phyloP scores from a whole-genome alignment of 805 yeast genomes.

The Wickerhamomyces chaumierensis region DNA sequence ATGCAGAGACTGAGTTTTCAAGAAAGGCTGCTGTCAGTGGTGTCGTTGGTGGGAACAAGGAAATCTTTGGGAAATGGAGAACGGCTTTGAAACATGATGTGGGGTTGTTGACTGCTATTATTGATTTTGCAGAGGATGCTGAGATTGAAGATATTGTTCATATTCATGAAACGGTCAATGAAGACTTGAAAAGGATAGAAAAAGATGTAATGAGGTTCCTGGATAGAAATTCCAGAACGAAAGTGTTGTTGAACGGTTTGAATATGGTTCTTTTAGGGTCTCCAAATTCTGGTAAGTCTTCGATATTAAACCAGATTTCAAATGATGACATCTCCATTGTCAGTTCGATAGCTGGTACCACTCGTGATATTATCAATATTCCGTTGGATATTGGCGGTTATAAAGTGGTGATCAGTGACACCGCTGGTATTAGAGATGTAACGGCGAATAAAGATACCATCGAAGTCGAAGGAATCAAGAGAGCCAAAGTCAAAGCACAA shows the following conservation, averaged over 20 bases:
- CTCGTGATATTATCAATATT: conserved; percentile 78
- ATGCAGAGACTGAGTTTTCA: conserved; percentile 90
- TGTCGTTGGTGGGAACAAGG: conserved; percentile 56
- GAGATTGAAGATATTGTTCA: conserved; percentile 56
- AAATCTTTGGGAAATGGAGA: conserved; percentile 57
- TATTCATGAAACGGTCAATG: conserved; percentile 39
- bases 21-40: conserved; percentile 64
- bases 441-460: conserved; percentile 36
- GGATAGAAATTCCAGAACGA: conserved; percentile 40
- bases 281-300: conserved; percentile 95
- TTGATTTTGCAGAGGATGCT: conserved; percentile 93
- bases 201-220: conserved; percentile 32
- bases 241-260: conserved; percentile 62
- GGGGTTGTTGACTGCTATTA: conserved; percentile 75
- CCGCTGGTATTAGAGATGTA: conserved; percentile 73
- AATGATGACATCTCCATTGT: conserved; percentile 82
- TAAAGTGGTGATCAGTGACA: conserved; percentile 78
- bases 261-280: conserved; percentile 71
- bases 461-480: conserved; percentile 70
- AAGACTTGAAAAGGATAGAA: conserved; percentile 29
- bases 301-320: conserved; percentile 66
- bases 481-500: conserved; percentile 54
- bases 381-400: conserved; percentile 75
- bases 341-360: conserved; percentile 86
- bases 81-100: conserved; percentile 46